Conservation (phyloP, 495 filamentous ascomycete genomes). For the Penicillium ochrochloron region DNA sequence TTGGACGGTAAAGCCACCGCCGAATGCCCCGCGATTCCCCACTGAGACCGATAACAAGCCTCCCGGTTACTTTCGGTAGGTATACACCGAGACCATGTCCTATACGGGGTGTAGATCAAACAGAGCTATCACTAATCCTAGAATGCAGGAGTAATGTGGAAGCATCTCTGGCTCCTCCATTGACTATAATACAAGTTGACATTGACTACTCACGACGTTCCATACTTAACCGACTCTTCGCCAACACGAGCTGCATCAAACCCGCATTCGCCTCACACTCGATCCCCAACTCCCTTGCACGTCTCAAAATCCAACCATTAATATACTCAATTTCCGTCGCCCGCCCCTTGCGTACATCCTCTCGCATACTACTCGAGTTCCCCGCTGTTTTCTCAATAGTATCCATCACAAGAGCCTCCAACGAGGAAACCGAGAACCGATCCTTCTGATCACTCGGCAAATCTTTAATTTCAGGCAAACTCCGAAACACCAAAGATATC, state of each 20-base stretch:
- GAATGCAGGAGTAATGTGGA: neutral
- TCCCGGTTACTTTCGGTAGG: neutral
- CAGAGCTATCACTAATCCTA: neutral
- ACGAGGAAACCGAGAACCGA: slow-evolving; percentile 50
- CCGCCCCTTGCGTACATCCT: slow-evolving; percentile 65
- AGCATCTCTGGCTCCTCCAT: neutral
- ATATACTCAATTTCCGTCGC: slow-evolving; percentile 75
- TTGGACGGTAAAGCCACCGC: too few relatives aligned
- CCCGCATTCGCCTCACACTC: slow-evolving; percentile 60
- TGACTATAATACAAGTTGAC: neutral
- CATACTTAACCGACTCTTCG: slow-evolving; percentile 37
- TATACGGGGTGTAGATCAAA: neutral
- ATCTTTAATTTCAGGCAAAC: slow-evolving; percentile 61
- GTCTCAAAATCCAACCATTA: slow-evolving; percentile 72
- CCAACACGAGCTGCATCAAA: slow-evolving; percentile 58
- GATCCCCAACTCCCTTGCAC: slow-evolving; percentile 62
- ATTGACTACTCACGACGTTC: neutral
- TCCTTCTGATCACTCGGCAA: slow-evolving; percentile 47
- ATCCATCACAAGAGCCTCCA: slow-evolving; percentile 53
- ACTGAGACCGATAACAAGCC: neutral
- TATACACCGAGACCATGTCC: neutral
- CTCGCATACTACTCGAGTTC: slow-evolving; percentile 76
- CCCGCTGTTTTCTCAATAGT: slow-evolving; percentile 61
- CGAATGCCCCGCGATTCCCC: slow-evolving; percentile 6
- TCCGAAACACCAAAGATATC: slow-evolving; percentile 55